Percentiles rank a stretch among this genome's conserved stretches.
These are phyloP conservation scores for Melanogaster broomeanus DNA, from an alignment of 768 basidiomycete genomes.

Conservation along the genomic window DNA sequence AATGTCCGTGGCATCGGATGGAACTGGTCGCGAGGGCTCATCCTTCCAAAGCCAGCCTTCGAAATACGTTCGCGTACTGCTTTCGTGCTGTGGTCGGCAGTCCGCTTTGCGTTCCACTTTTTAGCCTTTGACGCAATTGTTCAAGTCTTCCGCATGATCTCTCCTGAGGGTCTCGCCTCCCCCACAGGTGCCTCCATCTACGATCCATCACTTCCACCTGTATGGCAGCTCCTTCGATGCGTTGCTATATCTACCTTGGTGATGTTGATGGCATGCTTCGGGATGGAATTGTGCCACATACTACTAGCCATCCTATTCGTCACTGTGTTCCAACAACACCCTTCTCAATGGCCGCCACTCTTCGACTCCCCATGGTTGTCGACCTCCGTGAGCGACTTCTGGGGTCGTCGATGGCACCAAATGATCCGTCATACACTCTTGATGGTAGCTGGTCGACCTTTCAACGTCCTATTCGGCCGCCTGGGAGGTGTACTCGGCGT, in stretches of 20 bases:
- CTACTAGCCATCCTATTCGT: slow-evolving; percentile 45
- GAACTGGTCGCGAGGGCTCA: slow-evolving; percentile 20
- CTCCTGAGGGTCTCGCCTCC: slow-evolving; percentile 40
- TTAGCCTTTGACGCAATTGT: slow-evolving; percentile 12
- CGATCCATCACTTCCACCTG: slow-evolving; percentile 30
- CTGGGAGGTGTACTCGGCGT: slow-evolving; percentile 53
- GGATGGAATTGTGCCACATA: slow-evolving; percentile 46
- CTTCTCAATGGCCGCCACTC: slow-evolving; percentile 61
- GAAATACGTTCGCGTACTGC: slow-evolving; percentile 14
- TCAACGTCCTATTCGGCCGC: slow-evolving; percentile 47
- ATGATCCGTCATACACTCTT: slow-evolving; percentile 60
- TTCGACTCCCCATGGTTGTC: slow-evolving; percentile 59
- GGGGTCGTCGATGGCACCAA: slow-evolving; percentile 70
- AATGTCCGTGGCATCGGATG: slow-evolving; percentile 28
- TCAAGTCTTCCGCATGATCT: slow-evolving; percentile 25
- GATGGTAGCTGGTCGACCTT: slow-evolving; percentile 46
- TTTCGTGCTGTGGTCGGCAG: slow-evolving; percentile 15
- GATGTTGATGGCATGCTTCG: slow-evolving; percentile 45
- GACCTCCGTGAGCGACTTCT: slow-evolving; percentile 61
- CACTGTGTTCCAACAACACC: slow-evolving; percentile 45
- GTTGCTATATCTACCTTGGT: slow-evolving; percentile 42
- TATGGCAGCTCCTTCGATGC: slow-evolving; percentile 40
- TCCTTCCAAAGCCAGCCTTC: slow-evolving; percentile 13
- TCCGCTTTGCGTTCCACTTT: slow-evolving; percentile 1
- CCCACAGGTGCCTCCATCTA: slow-evolving; percentile 39